phyloP scores from a whole-genome alignment of 495 filamentous ascomycete species.

The Massariosphaeria phaeospora region DNA sequence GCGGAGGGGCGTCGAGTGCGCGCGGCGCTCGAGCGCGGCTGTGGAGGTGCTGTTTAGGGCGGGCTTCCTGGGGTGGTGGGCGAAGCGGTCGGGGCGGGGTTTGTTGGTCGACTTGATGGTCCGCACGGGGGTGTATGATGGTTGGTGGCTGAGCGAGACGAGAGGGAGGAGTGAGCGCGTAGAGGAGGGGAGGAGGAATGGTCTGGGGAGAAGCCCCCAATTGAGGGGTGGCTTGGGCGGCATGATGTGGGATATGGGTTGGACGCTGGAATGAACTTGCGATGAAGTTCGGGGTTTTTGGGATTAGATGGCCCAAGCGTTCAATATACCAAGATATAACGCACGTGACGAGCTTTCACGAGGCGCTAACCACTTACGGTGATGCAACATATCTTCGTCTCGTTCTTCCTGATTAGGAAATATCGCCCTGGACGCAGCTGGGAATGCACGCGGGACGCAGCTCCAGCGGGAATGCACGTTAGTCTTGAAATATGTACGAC shows the following conservation, averaged over 20 bases:
- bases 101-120: slow-evolving; percentile 40
- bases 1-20: slow-evolving; percentile 68
- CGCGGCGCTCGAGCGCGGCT: slow-evolving; percentile 75
- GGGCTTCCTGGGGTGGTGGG: slow-evolving; percentile 68
- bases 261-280: neutral
- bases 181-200: slow-evolving; percentile 31
- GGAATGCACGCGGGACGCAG: too few species aligned
- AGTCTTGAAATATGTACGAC: too few species aligned
- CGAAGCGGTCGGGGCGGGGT: slow-evolving; percentile 66
- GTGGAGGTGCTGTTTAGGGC: slow-evolving; percentile 64
- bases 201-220: slow-evolving; percentile 25
- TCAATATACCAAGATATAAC: too few species aligned
- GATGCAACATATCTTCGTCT: too few species aligned
- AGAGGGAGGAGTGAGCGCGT: slow-evolving; percentile 16
- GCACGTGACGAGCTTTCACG: too few species aligned
- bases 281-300: slow-evolving; percentile 10
- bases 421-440: too few species aligned
- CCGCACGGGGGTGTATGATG: slow-evolving; percentile 42
- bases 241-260: slow-evolving; percentile 27
- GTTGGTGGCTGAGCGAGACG: slow-evolving; percentile 23
- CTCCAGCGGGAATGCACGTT: too few species aligned
- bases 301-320: slow-evolving; percentile 4
- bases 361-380: too few species aligned
- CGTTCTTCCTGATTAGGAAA: too few species aligned
- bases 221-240: slow-evolving; percentile 31